A percentile compares a stretch with the other conserved stretches of the same genome.
These are phyloP conservation scores for Botrytis fabae DNA, from an alignment of 2,329 filamentous ascomycete genomes.

Conservation along the genomic window DNA sequence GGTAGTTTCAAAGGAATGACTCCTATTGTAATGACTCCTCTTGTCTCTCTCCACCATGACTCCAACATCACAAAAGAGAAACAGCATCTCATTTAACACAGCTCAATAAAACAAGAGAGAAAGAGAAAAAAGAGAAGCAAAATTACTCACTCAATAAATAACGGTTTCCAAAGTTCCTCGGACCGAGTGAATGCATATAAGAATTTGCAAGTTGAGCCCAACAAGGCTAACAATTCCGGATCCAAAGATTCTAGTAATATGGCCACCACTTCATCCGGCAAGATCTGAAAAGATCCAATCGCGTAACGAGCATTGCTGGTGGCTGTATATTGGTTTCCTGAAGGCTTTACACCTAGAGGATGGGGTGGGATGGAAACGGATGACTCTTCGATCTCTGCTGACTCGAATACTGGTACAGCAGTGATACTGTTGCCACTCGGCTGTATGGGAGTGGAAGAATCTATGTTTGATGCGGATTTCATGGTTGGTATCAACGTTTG, in stretches of 20 bases:
- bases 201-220: slow-evolving; percentile 81
- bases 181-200: slow-evolving; percentile 80
- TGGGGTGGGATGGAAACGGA: slow-evolving; percentile 67
- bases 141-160: slow-evolving; percentile 80
- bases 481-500: background rate
- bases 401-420: slow-evolving; percentile 22
- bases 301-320: slow-evolving; percentile 64
- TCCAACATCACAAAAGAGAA: background rate
- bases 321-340: slow-evolving; percentile 76
- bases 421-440: slow-evolving; percentile 6
- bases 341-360: slow-evolving; percentile 80
- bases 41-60: background rate
- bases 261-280: slow-evolving; percentile 81
- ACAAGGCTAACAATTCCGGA: slow-evolving; percentile 55
- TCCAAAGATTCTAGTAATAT: slow-evolving; percentile 76
- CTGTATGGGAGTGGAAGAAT: background rate
- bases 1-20: slow-evolving; percentile 4
- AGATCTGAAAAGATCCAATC: slow-evolving; percentile 62
- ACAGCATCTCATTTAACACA: background rate
- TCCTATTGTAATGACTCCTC: slow-evolving; percentile 4
- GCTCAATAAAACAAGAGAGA: background rate
- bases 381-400: slow-evolving; percentile 45
- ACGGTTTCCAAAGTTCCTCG: slow-evolving; percentile 85
- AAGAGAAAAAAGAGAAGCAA: background rate
- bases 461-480: background rate